Evolutionary conservation across 371 early-diverging fungal genomes (phyloP), one percentile per base, ranked within the genome.

Genomic region (Mucor sp.): DNA sequence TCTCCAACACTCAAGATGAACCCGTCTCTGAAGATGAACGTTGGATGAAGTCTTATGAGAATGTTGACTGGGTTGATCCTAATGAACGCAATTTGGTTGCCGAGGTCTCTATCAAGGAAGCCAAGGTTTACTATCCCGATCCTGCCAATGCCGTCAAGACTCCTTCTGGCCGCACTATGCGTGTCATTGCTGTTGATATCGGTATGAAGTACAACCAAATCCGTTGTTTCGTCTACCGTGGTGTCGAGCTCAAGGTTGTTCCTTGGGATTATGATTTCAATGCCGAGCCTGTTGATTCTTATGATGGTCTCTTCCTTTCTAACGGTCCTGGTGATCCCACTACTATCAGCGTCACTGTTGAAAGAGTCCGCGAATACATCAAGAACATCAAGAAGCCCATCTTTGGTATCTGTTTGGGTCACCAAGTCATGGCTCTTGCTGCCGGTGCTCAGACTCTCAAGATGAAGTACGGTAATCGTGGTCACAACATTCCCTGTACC

Each of bases 201-300:
- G 99, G 99, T 71, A 96, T 98, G 95, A 98, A 98, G 79, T 94
- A 87, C 85, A 97, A 97, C 85, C 98, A 98, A 82, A 93, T 97
- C 76, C 92, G 97, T 63, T 96, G 97, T 86, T 96, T 98, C 71
- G 89, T 95, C 53, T 88, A 90, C 69, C 92, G 96, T 59, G 97
- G 97, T 69, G 94, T 98, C 30, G 95, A 97, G 68, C 81, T 97
- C 66, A 90, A 91, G 74, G 91, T 97, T 6, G 97, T 98, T 6
- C 99, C 99, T 11, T 97, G 95, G 95, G 87, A 98, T 77, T 93
- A 95, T 75, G 96, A 97, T 80, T 95, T 97, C 70, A 70, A 79
- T 39, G 75, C 82, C 14, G 91, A 91, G 30, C 81, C 83, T 25
- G 84, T 79, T 25, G 83, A 85, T 25, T 90, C 94, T 69, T 93